phyloP scores from a whole-genome alignment of 768 basidiomycete species.

The Artomyces pyxidatus region DNA sequence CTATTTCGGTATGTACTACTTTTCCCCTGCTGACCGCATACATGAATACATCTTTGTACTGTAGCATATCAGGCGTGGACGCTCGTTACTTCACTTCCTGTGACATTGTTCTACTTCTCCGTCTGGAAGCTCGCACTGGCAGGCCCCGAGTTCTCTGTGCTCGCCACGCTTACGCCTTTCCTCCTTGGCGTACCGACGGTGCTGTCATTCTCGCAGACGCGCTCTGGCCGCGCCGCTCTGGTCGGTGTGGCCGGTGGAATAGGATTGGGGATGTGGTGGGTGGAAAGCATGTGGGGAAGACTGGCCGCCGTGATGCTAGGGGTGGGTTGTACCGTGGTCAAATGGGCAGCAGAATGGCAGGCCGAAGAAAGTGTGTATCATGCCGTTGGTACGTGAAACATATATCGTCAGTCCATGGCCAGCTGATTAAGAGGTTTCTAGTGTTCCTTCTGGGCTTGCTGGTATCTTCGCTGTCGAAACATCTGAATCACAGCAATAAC shows the following conservation, averaged over 20 bases:
- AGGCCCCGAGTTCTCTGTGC: conserved; percentile 70
- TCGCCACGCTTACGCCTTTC: conserved; percentile 63
- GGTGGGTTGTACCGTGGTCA: conserved; percentile 6
- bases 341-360: conserved; percentile 10
- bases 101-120: conserved; percentile 85
- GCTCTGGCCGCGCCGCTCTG: conserved; percentile 4
- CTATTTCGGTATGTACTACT: conserved; percentile 48
- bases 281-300: conserved; percentile 13
- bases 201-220: conserved; percentile 2
- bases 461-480: conserved; percentile 62
- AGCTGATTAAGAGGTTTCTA: conserved; percentile 19
- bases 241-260: conserved; percentile 2
- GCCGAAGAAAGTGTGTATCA: conserved; percentile 7
- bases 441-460: conserved; percentile 63
- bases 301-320: conserved; percentile 11
- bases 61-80: conserved; percentile 80
- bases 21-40: conserved; percentile 2
- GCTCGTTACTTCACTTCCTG: conserved; percentile 68
- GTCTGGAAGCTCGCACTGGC: conserved; percentile 85
- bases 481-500: conserved; percentile 73
- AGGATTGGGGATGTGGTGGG: conserved; percentile 13
- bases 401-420: neutral
- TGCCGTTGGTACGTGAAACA: conserved; percentile 6
- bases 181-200: conserved; percentile 47
- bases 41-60: neutral